These are phyloP conservation scores for Neoboletus subvelutipes DNA, from an alignment of 768 basidiomycete genomes.

Conservation along the genomic window DNA sequence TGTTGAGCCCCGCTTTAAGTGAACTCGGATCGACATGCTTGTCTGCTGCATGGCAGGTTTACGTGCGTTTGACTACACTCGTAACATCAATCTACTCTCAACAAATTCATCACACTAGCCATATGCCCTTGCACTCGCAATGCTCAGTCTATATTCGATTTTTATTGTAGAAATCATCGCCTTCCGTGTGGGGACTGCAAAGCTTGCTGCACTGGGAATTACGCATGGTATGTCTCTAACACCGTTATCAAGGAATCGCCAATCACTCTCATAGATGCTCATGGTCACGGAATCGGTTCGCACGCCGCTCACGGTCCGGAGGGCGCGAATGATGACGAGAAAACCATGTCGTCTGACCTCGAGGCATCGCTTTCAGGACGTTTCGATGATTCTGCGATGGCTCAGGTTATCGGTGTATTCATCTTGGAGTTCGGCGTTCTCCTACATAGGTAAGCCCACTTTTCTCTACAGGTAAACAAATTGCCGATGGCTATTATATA, in stretches of 20 bases:
- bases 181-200: constrained; percentile 81
- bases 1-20: constrained; percentile 72
- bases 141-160: constrained; percentile 78
- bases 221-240: constrained; percentile 47
- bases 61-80: constrained; percentile 47
- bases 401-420: constrained; percentile 83
- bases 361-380: constrained; percentile 21
- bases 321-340: constrained; percentile 16
- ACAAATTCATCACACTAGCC: constrained; percentile 47
- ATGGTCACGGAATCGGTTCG: constrained; percentile 60
- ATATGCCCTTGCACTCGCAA: constrained; percentile 77
- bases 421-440: constrained; percentile 95
- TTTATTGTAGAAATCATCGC: constrained; percentile 86
- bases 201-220: constrained; percentile 64
- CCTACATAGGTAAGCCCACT: constrained; percentile 60
- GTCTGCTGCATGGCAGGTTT: constrained; percentile 62
- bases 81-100: neutral
- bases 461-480: neutral
- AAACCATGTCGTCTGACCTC: constrained; percentile 23
- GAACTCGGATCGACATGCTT: constrained; percentile 74
- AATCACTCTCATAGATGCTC: constrained; percentile 46
- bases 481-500: constrained; percentile 26
- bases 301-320: constrained; percentile 77
- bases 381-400: constrained; percentile 45
- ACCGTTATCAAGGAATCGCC: neutral